phyloP scores from a whole-genome alignment of 176 grass and related monocot species.

The Thalia dealbata region DNA sequence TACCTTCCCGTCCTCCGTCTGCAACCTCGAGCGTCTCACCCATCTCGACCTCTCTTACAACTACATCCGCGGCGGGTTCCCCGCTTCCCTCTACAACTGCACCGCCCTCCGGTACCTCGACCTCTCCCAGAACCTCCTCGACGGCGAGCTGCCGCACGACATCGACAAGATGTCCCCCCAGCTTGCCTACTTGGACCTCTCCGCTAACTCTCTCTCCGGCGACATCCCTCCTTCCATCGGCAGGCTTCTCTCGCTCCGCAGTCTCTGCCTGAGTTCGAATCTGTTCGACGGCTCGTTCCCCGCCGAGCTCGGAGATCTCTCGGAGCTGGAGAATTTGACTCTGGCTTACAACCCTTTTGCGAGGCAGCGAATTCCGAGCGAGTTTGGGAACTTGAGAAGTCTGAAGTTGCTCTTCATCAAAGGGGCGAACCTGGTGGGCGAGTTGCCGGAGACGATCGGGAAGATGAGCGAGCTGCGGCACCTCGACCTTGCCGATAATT shows the following conservation, averaged over 20 bases:
- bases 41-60: conserved; percentile 36
- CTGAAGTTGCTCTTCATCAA: conserved; percentile 25
- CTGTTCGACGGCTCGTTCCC: conserved; percentile 49
- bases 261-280: conserved; percentile 34
- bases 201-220: conserved; percentile 32
- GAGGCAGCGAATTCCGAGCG: conserved; percentile 1
- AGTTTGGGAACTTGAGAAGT: conserved; percentile 32
- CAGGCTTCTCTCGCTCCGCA: conserved; percentile 17
- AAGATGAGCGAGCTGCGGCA: conserved; percentile 22
- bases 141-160: conserved; percentile 21
- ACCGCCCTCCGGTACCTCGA: conserved; percentile 25
- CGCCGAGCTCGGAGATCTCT: conserved; percentile 17
- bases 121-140: conserved; percentile 36
- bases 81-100: conserved; percentile 31
- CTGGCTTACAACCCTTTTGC: conserved; percentile 27
- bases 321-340: conserved; percentile 21
- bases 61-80: conserved; percentile 29
- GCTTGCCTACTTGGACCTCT: conserved; percentile 34
- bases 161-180: conserved; percentile 19
- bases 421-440: conserved; percentile 15
- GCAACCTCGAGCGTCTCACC: conserved; percentile 23
- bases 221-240: conserved; percentile 22
- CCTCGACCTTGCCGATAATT: conserved; percentile 21
- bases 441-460: conserved; percentile 19
- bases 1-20: conserved; percentile 28